These are phyloP conservation scores for Crithidia brevicula DNA, from an alignment of 208 protist species.

Conservation along the genomic window DNA sequence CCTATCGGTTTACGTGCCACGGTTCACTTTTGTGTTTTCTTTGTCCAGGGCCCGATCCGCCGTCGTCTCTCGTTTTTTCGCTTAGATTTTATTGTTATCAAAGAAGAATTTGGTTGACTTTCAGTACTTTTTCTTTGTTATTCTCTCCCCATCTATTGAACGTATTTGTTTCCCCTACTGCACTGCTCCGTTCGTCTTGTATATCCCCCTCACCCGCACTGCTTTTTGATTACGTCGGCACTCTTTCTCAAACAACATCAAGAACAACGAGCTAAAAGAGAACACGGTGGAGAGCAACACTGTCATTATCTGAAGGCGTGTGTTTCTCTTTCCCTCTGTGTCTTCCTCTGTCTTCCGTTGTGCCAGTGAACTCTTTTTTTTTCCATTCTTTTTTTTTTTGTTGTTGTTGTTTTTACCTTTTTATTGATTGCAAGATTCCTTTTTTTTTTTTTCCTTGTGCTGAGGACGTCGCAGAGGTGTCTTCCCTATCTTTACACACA, in stretches of 20 bases:
- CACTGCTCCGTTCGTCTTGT: slow-evolving; percentile 6
- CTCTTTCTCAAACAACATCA: too few species aligned
- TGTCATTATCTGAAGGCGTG: neutral
- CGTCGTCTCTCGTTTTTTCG: too few species aligned
- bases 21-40: too few species aligned
- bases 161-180: neutral
- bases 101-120: neutral
- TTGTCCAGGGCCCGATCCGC: too few species aligned
- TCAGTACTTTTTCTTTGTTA: neutral
- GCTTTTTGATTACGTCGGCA: slow-evolving; percentile 4
- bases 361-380: neutral
- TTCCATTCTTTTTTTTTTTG: neutral
- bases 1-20: too few species aligned
- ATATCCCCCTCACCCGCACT: slow-evolving; percentile 12
- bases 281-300: too few species aligned
- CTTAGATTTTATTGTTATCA: too few species aligned
- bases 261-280: too few species aligned
- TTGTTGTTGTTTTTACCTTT: neutral
- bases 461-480: too few species aligned
- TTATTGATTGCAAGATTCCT: neutral
- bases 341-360: slow-evolving; percentile 1
- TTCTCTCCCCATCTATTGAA: neutral
- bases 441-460: neutral
- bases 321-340: neutral
- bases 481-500: too few species aligned